Base-by-base conservation (phyloP, 225 moss, liverwort and hornwort species). In the Physcomitrellopsis africana region DNA sequence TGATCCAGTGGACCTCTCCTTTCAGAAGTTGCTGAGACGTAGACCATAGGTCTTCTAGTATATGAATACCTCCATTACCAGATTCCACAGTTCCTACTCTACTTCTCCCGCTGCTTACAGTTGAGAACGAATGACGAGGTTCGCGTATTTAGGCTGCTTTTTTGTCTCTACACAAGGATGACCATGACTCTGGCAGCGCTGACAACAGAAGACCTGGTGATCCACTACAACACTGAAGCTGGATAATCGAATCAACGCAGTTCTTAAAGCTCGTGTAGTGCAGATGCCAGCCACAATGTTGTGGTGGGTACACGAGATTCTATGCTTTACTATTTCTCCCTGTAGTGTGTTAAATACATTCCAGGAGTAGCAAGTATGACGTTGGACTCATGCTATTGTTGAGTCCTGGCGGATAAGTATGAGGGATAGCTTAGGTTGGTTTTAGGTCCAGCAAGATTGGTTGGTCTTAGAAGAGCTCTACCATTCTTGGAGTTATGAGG, bases 231-330 rank as follows among this genome's bases (percentile, higher is more conserved):
- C 9, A 79, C 69, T 45, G 75, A 81, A 5, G 74, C 68, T 46
- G 81, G 89, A 52, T 86, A 86, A 72, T 89, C 3, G 89, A 81
- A 72, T 89, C 46, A 77, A 84, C 60, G 11, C 74, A 72, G 16
- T 72, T 49, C 29, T 65, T 23, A 3, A 67, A 55, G 48, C 7
- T 22, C 29, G 77, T 51, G 22, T 51, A 23, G 44, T 46, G 2
- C 54, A 68, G 9, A 55, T 89, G 8, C 57, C 86, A 17, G 44
- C 48, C 11, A 89, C 81, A 69, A 81, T 79, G 32, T 27, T 89
- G 16, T 89, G 86, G 89, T 86, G 86, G 89, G 81, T 89, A 76
- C 89, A 89, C 32, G 89, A 86, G 46, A 80, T 84, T 79, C 71
- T 74, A 3, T 83, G 89, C 32, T 37, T 37, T 83, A 89, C 45